Evolutionary conservation across 768 basidiomycete genomes (phyloP).

Genomic region (Boletus bicolor): DNA sequence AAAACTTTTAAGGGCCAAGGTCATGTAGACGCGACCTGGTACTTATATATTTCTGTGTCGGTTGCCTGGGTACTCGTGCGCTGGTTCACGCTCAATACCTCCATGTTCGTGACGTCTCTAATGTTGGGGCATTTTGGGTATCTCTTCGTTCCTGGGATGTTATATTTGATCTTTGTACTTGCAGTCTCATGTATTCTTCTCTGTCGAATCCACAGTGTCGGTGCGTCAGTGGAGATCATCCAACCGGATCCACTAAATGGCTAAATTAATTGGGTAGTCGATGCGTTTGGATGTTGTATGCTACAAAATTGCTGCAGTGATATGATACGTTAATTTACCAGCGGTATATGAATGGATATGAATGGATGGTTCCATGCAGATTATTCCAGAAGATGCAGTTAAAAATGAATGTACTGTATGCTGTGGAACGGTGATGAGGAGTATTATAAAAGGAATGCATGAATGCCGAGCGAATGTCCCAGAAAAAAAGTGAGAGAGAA

Average conservation of each 20-base stretch:
- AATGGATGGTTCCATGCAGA: not conserved
- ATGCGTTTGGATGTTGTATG: not conserved
- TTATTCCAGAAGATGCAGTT: not conserved
- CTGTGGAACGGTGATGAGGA: not conserved
- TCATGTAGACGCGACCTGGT: not conserved
- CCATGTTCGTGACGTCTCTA: not conserved
- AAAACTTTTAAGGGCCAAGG: constrained; percentile 17
- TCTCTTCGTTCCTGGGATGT: not conserved
- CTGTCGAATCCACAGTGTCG: no score
- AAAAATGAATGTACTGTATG: not conserved
- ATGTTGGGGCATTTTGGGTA: not conserved
- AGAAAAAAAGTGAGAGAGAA: not conserved
- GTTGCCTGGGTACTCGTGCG: not conserved
- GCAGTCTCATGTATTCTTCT: not conserved
- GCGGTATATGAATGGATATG: not conserved
- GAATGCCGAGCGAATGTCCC: not conserved
- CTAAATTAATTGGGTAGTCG: not conserved
- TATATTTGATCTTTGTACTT: not conserved
- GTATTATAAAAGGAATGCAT: not conserved
- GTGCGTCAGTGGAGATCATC: not conserved
- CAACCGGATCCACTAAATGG: not conserved
- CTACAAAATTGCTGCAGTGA: constrained; percentile 2
- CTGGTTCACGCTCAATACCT: not conserved
- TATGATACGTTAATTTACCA: not conserved
- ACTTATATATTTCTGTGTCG: not conserved